Evolutionary conservation across 129 eudicot species (phyloP).

Genomic region (Helianthus tuberosus): DNA sequence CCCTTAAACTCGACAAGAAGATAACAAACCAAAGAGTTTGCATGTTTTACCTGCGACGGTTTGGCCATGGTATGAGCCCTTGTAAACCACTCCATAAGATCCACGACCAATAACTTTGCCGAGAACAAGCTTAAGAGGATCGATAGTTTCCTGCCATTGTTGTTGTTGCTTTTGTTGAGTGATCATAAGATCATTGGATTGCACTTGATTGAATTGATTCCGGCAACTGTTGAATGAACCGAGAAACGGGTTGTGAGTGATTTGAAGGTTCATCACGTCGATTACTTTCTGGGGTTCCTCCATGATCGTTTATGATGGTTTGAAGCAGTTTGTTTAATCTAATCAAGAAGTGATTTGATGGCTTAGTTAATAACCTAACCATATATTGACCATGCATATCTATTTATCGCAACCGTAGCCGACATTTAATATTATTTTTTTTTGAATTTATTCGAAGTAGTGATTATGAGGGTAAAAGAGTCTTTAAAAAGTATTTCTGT

Average conservation of each 20-base stretch:
- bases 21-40: background rate
- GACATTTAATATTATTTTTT: no score
- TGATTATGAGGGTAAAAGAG: no score
- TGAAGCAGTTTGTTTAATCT: background rate
- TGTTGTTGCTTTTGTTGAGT: background rate
- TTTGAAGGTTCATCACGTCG: constrained; percentile 1
- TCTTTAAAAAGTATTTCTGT: no score
- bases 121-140: constrained; percentile 28
- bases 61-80: constrained; percentile 23
- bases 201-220: background rate
- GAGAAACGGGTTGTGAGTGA: background rate
- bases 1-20: background rate
- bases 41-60: constrained; percentile 31
- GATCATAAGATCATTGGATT: background rate
- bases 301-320: background rate
- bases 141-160: constrained; percentile 21
- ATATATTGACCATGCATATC: no score
- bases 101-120: constrained; percentile 29
- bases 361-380: background rate
- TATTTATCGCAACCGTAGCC: no score
- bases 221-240: background rate
- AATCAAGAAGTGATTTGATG: background rate
- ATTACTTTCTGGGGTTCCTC: constrained; percentile 7
- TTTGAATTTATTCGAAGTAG: no score
- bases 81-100: constrained; percentile 29